Conservation (phyloP, 23 red algal genomes). For the Gracilaria vermiculophylla region DNA sequence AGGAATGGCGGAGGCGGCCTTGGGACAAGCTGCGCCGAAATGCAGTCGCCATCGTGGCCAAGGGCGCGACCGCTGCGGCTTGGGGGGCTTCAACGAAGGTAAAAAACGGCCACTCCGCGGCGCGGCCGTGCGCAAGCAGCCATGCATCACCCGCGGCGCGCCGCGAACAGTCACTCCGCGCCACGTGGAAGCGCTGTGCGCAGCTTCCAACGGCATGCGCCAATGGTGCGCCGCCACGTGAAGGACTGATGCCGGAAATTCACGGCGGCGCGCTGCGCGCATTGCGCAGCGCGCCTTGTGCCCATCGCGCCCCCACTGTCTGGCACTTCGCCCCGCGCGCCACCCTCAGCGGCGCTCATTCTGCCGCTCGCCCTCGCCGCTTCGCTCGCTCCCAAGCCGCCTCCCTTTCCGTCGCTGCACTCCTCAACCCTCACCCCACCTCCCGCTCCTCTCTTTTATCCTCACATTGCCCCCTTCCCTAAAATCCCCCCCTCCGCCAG, state of each 20-base stretch:
- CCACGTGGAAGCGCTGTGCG: neutral
- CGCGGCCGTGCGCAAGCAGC: neutral
- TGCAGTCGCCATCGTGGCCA: no score
- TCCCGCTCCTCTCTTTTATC: neutral
- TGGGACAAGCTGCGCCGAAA: no score
- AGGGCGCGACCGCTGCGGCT: neutral
- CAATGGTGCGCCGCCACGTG: constrained; percentile 6
- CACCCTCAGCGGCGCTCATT: no score
- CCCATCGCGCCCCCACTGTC: neutral
- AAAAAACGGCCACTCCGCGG: neutral
- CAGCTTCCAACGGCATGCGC: neutral
- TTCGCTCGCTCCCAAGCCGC: no score
- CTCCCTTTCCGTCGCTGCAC: neutral
- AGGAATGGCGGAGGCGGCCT: no score
- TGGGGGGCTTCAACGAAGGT: neutral
- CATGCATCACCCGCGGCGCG: no score
- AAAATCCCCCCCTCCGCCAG: no score
- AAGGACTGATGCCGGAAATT: neutral
- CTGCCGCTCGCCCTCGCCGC: no score
- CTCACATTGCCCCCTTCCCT: neutral
- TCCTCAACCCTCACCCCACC: neutral
- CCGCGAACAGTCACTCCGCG: no score
- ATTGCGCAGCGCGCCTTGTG: neutral
- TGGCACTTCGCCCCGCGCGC: neutral
- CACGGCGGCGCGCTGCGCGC: constrained; percentile 1